Evolutionary conservation across 306 rosid species (phyloP), one percentile per base, ranked within the genome.

Genomic region (Medicago lupulina): DNA sequence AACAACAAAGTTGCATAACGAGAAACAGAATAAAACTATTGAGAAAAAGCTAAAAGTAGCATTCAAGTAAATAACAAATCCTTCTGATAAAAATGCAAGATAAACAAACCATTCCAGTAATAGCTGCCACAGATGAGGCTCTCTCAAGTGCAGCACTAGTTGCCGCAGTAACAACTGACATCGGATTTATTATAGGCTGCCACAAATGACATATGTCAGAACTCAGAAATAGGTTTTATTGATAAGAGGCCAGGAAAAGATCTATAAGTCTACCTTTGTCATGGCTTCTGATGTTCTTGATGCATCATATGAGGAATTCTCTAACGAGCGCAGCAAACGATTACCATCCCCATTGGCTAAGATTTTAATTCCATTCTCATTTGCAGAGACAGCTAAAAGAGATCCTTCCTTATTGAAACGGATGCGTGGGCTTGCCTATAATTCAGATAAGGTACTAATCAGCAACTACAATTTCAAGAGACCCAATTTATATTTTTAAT

Each of bases 351-450:
- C 57, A 79, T 94, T 94, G 23, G 92, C 95, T 85, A 94, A 84
- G 67, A 94, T 83, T 82, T 94, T 94, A 74, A 94, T 94, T 74
- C 95, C 98, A 76, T 94, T 94, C 47, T 94, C 97, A 66, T 84
- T 94, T 51, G 97, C 91, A 81, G 98, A 94, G 63, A 94, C 93
- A 80, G 98, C 98, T 80, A 94, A 86, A 67, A 94, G 93, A 74
- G 86, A 82, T 70, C 98, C 97, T 74, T 94, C 95, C 91, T 88
- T 94, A 85, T 91, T 94, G 79, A 94, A 94, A 73, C 98, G 98
- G 78, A 94, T 92, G 2, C 98, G 96, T 44, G 98, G 98, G 79
- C 96, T 94, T 65, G 88, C 93, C 98, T 94, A 70, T 59, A 79
- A 84, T 85, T 81, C 78, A 82, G 61, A 74, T 51, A 46, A 71